Evolutionary conservation across 2,329 filamentous ascomycete species (phyloP), one percentile per base, ranked within the genome.

Genomic region (Aspergillus luchuensis): DNA sequence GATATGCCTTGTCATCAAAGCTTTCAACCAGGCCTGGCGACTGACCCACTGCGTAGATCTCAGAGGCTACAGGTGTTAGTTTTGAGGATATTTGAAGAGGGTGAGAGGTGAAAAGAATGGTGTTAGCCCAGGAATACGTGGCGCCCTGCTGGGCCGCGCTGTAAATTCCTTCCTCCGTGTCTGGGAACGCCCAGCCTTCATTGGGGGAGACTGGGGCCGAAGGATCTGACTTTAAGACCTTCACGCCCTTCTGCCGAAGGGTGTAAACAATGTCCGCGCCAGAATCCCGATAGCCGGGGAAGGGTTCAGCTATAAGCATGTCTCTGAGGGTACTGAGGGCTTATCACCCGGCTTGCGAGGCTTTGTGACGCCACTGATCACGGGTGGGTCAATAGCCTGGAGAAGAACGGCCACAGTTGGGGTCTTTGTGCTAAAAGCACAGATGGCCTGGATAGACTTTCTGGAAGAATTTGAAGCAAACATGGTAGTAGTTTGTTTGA

Each of bases 111-210:
- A 84, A 84, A 1, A 84, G 67, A 39, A 84, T 79, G 0, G 81
- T 84, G 62, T 84, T 84, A 1, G 80, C 80, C 80, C 81, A 84
- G 3, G 84, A 67, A 63, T 80, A 76, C 1, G 78, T 83, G 0
- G 78, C 77, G 0, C 79, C 79, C 38, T 68, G 67, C 2, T 74
- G 55, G 1, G 82, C 52, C 0, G 80, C 81, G 4, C 67, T 59
- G 0, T 76, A 45, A 15, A 81, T 78, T 1, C 79, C 79, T 3
- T 71, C 70, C 59, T 80, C 77, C 7, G 76, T 78, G 60, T 82
- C 79, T 1, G 79, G 74, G 58, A 80, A 81, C 47, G 73, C 76
- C 79, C 79, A 81, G 4, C 73, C 73, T 36, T 67, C 53, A 3
- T 78, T 64, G 1, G 61, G 60, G 4, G 57, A 6, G 0, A 58